Conservation (phyloP, 1,284 basidiomycete genomes). For the Puccinia hordei region DNA sequence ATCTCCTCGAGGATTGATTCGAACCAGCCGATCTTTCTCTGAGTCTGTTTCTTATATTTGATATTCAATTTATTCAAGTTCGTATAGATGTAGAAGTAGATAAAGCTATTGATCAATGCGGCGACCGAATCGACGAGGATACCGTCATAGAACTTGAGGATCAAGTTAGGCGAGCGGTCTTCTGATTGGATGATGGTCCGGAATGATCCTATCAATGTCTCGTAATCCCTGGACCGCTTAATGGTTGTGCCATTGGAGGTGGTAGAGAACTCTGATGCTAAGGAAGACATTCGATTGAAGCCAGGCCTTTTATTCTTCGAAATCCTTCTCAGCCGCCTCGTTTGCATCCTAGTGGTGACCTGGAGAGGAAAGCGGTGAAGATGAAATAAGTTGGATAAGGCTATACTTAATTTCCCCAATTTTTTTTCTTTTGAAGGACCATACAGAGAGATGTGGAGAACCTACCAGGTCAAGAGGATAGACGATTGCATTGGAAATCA, state of each 20-base stretch:
- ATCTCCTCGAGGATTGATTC: conserved; percentile 61
- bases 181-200: conserved; percentile 50
- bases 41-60: conserved; percentile 16
- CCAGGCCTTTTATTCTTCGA: conserved; percentile 11
- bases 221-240: conserved; percentile 61
- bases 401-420: no score
- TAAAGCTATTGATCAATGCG: conserved; percentile 56
- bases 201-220: conserved; percentile 56
- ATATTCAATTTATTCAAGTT: conserved; percentile 54
- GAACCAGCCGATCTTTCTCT: conserved; percentile 51
- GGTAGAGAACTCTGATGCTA: conserved; percentile 53
- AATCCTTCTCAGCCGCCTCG: background rate
- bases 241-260: conserved; percentile 58
- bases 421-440: no score
- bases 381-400: background rate
- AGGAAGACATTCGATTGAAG: conserved; percentile 48
- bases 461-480: conserved; percentile 62
- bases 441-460: background rate
- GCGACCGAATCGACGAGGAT: conserved; percentile 58
- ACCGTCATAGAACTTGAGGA: conserved; percentile 59
- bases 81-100: conserved; percentile 60
- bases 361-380: background rate
- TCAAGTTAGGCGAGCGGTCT: conserved; percentile 52
- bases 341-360: conserved; percentile 30
- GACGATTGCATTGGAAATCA: conserved; percentile 61